Conservation (phyloP, 2,329 filamentous ascomycete genomes). For the Penicillium sp. region DNA sequence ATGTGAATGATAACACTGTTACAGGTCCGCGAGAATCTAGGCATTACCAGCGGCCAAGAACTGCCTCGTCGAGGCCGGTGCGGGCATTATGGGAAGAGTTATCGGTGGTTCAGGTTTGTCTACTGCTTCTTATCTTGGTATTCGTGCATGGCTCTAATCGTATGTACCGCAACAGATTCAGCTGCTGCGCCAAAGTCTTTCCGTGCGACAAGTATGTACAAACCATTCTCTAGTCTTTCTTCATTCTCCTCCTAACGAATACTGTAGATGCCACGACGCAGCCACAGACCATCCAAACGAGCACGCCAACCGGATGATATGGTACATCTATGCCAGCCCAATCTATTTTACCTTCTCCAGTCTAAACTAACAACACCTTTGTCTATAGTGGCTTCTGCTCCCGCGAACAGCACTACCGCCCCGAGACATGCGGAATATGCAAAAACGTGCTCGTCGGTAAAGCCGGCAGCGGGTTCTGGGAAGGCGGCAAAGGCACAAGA, state of each 20-base stretch:
- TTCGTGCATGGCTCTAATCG: not conserved
- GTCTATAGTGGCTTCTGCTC: conserved; percentile 63
- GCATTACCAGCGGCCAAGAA: conserved; percentile 53
- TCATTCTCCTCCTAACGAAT: conserved; percentile 5
- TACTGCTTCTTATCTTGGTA: not conserved
- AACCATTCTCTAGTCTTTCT: not conserved
- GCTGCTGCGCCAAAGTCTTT: conserved; percentile 55
- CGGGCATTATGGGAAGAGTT: conserved; percentile 52
- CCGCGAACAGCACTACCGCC: conserved; percentile 73
- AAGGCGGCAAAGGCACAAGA: conserved; percentile 78
- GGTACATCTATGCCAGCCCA: conserved; percentile 37
- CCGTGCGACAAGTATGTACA: conserved; percentile 51
- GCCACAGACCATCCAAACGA: conserved; percentile 69
- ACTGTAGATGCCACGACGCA: conserved; percentile 65
- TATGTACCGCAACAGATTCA: conserved; percentile 40
- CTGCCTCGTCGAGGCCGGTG: conserved; percentile 53
- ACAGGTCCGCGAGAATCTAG: conserved; percentile 44
- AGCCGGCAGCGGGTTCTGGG: conserved; percentile 71
- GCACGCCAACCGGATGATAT: conserved; percentile 81
- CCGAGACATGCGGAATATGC: conserved; percentile 72
- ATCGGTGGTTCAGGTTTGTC: conserved; percentile 53
- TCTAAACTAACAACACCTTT: not conserved
- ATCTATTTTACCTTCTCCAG: not conserved
- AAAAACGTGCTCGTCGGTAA: conserved; percentile 66
- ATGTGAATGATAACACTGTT: not conserved